Evolutionary conservation across 768 basidiomycete genomes (phyloP), one percentile per base, ranked within the genome.

Genomic region (Lactarius vividus): DNA sequence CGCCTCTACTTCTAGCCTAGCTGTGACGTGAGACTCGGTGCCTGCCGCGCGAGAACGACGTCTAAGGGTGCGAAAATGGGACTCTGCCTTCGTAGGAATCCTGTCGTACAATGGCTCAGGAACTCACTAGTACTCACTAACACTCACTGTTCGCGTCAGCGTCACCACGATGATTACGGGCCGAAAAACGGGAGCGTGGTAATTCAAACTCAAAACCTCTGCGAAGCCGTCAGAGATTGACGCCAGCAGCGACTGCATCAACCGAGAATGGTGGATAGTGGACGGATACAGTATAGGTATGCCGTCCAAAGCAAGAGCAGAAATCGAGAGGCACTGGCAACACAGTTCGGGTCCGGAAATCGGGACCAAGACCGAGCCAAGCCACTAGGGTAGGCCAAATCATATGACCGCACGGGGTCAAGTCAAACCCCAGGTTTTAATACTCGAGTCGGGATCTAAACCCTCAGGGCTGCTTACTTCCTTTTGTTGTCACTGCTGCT

Each of bases 381-480:
- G 31, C 8, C 31, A 31, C 7, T 9, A 31, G 6, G 18, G 10
- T 23, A 10, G 46, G 10, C 46, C 4, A 49, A 66, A 53, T 62
- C 65, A n/a, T 53, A 66, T 26, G 56, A 28, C 40, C 31, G 42
- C 65, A 66, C 65, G 9, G 57, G 65, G 40, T 66, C 65, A 62
- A 62, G 40, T 66, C 61, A 52, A 66, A 66, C 18, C 61, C 52
- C 26, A 55, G 7, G 16, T 66, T 61, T 66, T 61, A 29, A 66
- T 59, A 57, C 61, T 62, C 16, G 65, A 66, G 31, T 66, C 61
- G 2, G 65, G 61, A 59, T 62, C 65, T 2, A 56, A 26, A 11
- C 46, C 11, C 46, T 26, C 56, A 15, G 49, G 16, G 2, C 52
- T 53, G 23, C 26, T 61, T 46, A 18, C 16, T 1, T 40, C 46